Percentiles rank a stretch among this genome's conserved stretches.
Conservation (phyloP, 495 filamentous ascomycete species). For the Gamarada debralockiae region DNA sequence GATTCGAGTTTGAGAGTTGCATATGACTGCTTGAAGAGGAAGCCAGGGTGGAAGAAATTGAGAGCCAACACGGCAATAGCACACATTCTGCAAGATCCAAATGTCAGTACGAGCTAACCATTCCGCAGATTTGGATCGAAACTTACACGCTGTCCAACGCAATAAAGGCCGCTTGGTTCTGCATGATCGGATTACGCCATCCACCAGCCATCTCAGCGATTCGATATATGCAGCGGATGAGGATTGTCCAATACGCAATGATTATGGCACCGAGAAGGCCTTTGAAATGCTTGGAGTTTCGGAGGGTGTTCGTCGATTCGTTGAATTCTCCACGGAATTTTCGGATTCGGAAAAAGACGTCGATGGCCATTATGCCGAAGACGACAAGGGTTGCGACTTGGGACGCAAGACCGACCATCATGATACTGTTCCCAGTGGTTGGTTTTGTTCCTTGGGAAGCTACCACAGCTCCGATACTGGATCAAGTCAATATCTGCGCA, state of each 20-base stretch:
- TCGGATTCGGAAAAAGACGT: conserved; percentile 45
- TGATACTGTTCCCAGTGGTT: conserved; percentile 55
- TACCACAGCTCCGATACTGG: conserved; percentile 51
- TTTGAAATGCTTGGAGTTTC: conserved; percentile 42
- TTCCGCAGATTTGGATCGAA: too few species aligned
- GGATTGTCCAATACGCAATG: conserved; percentile 4
- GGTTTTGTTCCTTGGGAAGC: conserved; percentile 44
- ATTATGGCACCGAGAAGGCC: conserved; percentile 32
- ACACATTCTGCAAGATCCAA: too few species aligned
- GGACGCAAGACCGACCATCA: conserved; percentile 59
- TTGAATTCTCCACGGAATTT: conserved; percentile 27
- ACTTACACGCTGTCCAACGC: conserved; percentile 36
- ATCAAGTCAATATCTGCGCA: conserved; percentile 26
- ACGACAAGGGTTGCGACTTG: conserved; percentile 47
- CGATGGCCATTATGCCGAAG: conserved; percentile 47
- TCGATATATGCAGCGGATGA: conserved; percentile 13
- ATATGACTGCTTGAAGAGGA: conserved; percentile 5
- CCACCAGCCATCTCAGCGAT: conserved; percentile 9
- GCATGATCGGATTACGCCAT: conserved; percentile 31
- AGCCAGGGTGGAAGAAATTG: conserved; percentile 12
- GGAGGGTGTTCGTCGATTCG: conserved; percentile 25
- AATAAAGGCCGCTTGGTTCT: conserved; percentile 45
- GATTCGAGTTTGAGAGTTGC: neutral
- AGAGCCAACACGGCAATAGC: conserved; percentile 1
- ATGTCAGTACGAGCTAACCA: too few species aligned